Evolutionary conservation across 2,329 filamentous ascomycete species (phyloP), one percentile per base, ranked within the genome.

Genomic region (Byssochlamys sp.): DNA sequence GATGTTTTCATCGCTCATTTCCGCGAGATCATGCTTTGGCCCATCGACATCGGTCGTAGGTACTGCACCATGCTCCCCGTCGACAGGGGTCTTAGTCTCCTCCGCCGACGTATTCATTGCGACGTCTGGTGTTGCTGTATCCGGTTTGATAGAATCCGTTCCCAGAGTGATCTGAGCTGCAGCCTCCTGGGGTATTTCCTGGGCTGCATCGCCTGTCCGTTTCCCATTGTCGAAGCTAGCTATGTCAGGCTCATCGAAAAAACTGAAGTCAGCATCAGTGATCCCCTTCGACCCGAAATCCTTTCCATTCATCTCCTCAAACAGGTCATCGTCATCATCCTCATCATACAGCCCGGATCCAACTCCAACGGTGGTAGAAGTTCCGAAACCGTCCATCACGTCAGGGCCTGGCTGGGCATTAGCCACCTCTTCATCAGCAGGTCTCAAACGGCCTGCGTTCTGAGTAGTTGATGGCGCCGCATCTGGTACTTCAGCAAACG

Each of bases 201-300:
- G 48, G 60, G 53, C 12, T 57, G 55, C 28, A 52, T 62, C 57
- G n/a, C 61, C 60, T 9, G 54, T 24, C n/a, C 55, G 50, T 24
- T 60, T 55, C 25, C 57, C 62, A 51, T 58, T 58, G 51, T 58
- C 63, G 55, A 68, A 63, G 6, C 59, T 59, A 9, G 66, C 67
- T 53, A 72, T 71, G 49, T 69, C 75, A 52, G 79, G 79, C 31
- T 80, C 79, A 65, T 86, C 83, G 63, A 86, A 86, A 66, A 85
- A 86, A 65, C 79, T 84, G 67, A 85, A 86, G 63, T 86, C 83
- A 3, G 79, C 82, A 63, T 85, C 83, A 2, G 79, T 83, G 25
- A 84, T 77, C n/a, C 76, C 78, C 63, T 79, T 79, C n/a, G 75
- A 71, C 25, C 73, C 79, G 65, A 82, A 82, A 52, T 77, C 75